phyloP scores from a whole-genome alignment of 345 rosid species.

The Cardamine occulta region DNA sequence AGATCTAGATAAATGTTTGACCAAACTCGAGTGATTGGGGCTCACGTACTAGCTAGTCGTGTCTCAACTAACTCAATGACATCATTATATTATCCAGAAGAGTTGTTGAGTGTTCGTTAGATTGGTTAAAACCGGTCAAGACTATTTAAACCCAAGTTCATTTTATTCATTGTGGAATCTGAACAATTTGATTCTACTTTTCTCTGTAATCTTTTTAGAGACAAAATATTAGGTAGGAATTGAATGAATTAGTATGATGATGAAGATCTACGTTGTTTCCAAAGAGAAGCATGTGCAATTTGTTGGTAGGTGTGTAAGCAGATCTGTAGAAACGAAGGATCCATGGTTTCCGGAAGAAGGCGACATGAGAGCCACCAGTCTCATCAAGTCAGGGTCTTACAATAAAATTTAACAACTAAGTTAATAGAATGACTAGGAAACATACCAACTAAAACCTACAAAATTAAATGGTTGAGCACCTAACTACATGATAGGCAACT shows the following conservation, averaged over 20 bases:
- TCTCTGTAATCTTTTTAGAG: background rate
- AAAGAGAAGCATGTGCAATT: constrained; percentile 4
- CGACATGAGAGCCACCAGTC: background rate
- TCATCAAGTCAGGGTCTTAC: too few relatives aligned
- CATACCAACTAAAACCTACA: background rate
- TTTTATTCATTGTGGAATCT: background rate
- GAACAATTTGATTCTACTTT: background rate
- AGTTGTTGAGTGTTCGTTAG: too few relatives aligned
- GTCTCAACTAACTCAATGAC: background rate
- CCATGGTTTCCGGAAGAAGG: background rate
- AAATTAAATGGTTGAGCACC: too few relatives aligned
- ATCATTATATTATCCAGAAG: too few relatives aligned
- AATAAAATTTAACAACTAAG: background rate
- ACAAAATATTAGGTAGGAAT: background rate
- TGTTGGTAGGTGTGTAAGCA: background rate
- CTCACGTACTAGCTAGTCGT: background rate
- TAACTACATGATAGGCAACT: too few relatives aligned
- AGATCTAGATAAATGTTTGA: background rate
- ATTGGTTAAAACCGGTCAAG: background rate
- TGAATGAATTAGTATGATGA: constrained; percentile 1
- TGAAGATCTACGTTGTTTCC: background rate
- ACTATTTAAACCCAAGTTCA: background rate
- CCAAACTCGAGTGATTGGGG: background rate
- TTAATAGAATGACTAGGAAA: background rate
- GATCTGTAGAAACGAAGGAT: background rate